phyloP scores from a whole-genome alignment of 1,139 yeast species.

The Yamadazyma aaseri region DNA sequence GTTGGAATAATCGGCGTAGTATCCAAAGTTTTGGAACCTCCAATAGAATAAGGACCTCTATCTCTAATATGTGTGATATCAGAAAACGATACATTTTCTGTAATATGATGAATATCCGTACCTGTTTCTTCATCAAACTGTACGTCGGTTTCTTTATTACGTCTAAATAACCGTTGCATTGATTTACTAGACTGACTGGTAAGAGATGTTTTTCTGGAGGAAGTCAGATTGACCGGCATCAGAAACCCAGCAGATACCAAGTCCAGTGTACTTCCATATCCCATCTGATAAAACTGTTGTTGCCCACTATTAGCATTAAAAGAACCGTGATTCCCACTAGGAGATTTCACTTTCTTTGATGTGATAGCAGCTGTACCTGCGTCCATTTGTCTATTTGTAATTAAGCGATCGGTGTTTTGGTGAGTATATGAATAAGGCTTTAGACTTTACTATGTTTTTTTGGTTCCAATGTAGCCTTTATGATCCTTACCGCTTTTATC shows the following conservation, averaged over 20 bases:
- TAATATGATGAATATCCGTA: conserved; percentile 42
- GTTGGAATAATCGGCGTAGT: conserved; percentile 78
- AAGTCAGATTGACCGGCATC: conserved; percentile 9
- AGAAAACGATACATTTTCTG: conserved; percentile 53
- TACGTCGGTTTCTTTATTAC: conserved; percentile 32
- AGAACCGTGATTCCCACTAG: neutral
- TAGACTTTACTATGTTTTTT: too few species aligned
- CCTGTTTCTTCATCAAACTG: conserved; percentile 54
- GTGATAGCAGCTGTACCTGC: conserved; percentile 12
- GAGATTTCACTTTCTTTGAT: conserved; percentile 4
- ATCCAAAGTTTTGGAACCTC: conserved; percentile 40
- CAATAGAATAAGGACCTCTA: conserved; percentile 59
- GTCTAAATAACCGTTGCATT: conserved; percentile 43
- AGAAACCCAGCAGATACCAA: conserved; percentile 17
- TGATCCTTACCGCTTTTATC: too few species aligned
- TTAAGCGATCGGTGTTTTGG: too few species aligned
- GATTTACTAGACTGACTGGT: conserved; percentile 40
- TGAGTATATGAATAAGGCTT: too few species aligned
- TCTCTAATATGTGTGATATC: conserved; percentile 64
- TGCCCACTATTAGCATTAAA: neutral
- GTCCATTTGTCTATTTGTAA: too few species aligned
- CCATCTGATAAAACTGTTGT: conserved; percentile 11
- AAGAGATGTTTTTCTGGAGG: conserved; percentile 41
- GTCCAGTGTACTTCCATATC: conserved; percentile 14
- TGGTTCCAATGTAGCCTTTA: too few species aligned